Evolutionary conservation across 371 early-diverging fungal genomes (phyloP).

Genomic region (Apophysomyces ossiformis): DNA sequence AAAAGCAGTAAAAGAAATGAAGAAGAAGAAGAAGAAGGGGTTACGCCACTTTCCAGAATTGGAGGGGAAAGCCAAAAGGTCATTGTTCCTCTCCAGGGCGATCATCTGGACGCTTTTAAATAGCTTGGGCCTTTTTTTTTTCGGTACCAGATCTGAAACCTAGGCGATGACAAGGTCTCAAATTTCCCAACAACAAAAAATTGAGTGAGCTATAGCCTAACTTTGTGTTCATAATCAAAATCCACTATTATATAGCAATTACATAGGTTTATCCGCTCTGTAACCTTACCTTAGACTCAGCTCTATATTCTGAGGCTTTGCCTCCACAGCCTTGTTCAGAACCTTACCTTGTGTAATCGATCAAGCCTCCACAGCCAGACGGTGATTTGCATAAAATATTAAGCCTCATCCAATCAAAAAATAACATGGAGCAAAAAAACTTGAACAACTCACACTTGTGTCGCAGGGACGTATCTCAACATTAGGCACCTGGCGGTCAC

Average conservation of each 20-base stretch:
- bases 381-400: too few relatives aligned
- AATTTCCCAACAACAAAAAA: background rate
- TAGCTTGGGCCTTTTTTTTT: background rate
- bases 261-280: too few relatives aligned
- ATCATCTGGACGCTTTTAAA: background rate
- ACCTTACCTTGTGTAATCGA: too few relatives aligned
- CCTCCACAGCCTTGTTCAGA: too few relatives aligned
- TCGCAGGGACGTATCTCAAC: too few relatives aligned
- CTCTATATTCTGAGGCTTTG: too few relatives aligned
- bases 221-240: background rate
- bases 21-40: background rate
- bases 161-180: background rate
- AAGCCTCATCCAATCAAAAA: too few relatives aligned
- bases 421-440: too few relatives aligned
- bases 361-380: too few relatives aligned
- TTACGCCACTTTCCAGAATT: constrained; percentile 11
- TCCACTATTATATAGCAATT: background rate
- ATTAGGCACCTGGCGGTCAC: too few relatives aligned
- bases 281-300: too few relatives aligned
- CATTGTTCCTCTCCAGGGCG: background rate
- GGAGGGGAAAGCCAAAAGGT: background rate
- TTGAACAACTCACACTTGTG: too few relatives aligned
- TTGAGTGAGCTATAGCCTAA: background rate
- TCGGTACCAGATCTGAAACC: constrained; percentile 6
- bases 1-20: background rate